These are phyloP conservation scores for Anaeramoeba ignava DNA, from an alignment of 78 protist species.

Conservation along the genomic window DNA sequence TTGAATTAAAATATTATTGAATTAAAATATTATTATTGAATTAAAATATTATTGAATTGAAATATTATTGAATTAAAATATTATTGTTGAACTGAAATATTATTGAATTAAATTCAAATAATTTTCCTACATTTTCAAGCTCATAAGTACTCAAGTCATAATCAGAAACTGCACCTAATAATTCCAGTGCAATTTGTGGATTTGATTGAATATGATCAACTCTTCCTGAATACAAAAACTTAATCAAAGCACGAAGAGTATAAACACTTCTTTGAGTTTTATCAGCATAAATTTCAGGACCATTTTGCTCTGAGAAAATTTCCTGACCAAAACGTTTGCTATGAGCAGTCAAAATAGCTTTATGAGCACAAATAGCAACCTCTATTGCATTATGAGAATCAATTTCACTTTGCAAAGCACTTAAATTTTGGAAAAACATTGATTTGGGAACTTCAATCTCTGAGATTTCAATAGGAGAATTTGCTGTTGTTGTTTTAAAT, in stretches of 20 bases:
- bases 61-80: too few species aligned
- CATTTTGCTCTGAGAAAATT: neutral
- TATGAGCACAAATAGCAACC: neutral
- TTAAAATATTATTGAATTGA: too few species aligned
- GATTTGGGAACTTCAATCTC: neutral
- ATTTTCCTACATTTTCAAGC: neutral
- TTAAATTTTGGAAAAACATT: neutral
- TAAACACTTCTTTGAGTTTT: neutral
- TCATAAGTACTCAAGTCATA: neutral
- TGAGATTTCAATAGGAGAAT: neutral
- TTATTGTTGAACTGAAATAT: too few species aligned
- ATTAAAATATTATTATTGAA: too few species aligned
- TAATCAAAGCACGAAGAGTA: neutral
- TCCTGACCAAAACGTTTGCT: neutral
- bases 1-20: too few species aligned
- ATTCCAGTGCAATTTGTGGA: neutral
- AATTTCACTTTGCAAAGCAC: neutral
- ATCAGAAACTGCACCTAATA: neutral
- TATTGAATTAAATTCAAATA: too few species aligned
- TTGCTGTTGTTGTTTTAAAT: neutral
- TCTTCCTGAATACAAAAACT: neutral
- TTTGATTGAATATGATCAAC: neutral
- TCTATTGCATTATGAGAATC: neutral
- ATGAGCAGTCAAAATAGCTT: neutral
- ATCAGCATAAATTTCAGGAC: neutral